Conservation (phyloP, 2,329 filamentous ascomycete species). For the Cordyceps farinosa region DNA sequence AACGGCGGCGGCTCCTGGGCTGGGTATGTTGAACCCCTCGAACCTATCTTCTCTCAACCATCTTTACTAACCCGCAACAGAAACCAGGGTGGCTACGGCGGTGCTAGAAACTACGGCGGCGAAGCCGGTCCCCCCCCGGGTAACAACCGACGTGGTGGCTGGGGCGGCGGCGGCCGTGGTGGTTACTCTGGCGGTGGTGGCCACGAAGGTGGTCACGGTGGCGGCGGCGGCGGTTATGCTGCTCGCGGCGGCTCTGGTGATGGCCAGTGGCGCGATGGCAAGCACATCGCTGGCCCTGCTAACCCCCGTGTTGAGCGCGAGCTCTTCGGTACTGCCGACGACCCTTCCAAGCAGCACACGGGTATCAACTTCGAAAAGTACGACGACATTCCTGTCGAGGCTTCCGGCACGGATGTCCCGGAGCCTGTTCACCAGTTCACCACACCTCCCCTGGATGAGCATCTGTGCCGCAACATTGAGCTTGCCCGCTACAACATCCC, state of each 20-base stretch:
- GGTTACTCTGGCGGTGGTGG: conserved; percentile 36
- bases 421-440: conserved; percentile 88
- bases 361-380: conserved; percentile 99
- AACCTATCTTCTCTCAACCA: background rate
- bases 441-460: conserved; percentile 92
- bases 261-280: conserved; percentile 93
- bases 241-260: conserved; percentile 87
- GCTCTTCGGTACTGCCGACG: conserved; percentile 86
- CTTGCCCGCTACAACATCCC: conserved; percentile 92
- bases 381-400: conserved; percentile 98
- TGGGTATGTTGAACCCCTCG: conserved; percentile 36
- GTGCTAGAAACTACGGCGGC: conserved; percentile 34
- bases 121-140: conserved; percentile 27
- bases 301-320: conserved; percentile 93
- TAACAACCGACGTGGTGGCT: conserved; percentile 34
- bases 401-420: conserved; percentile 87
- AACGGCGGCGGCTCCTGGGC: conserved; percentile 57
- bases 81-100: conserved; percentile 28
- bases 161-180: conserved; percentile 35
- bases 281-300: conserved; percentile 85
- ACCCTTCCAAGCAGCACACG: conserved; percentile 91
- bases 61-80: conserved; percentile 22
- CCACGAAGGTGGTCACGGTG: conserved; percentile 40
- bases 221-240: conserved; percentile 48
- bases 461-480: conserved; percentile 88